Percentiles rank a stretch among this genome's conserved stretches.
phyloP scores from a whole-genome alignment of 179 eudicot species.

The Pouteria campechiana region DNA sequence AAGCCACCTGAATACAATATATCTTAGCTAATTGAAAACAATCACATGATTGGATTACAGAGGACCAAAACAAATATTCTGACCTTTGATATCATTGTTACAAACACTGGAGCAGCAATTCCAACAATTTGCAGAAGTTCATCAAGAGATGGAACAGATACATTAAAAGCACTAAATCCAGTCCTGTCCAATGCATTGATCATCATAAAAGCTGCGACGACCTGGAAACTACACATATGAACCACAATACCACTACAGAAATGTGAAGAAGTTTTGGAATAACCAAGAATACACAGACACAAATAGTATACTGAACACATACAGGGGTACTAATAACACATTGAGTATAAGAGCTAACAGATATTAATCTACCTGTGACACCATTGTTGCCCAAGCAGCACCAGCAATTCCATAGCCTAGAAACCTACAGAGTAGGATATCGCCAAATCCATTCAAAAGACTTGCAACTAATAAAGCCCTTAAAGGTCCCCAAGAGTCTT shows the following conservation, averaged over 20 bases:
- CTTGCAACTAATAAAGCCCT: slow-evolving; percentile 91
- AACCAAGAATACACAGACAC: background rate
- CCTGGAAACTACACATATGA: slow-evolving; percentile 24
- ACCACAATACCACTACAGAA: background rate
- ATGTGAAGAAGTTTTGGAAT: background rate
- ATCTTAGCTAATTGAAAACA: slow-evolving; percentile 5
- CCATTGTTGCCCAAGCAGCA: slow-evolving; percentile 99
- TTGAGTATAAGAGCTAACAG: background rate
- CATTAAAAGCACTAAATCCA: slow-evolving; percentile 71
- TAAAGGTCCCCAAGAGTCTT: slow-evolving; percentile 94
- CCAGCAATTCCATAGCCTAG: slow-evolving; percentile 89
- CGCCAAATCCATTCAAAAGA: slow-evolving; percentile 72
- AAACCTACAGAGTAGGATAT: slow-evolving; percentile 55
- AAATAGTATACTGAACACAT: background rate
- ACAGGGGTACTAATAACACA: too few relatives aligned
- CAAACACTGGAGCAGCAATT: slow-evolving; percentile 89
- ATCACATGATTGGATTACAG: background rate
- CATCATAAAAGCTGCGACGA: slow-evolving; percentile 91
- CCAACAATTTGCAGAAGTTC: slow-evolving; percentile 65
- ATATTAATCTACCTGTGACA: slow-evolving; percentile 57
- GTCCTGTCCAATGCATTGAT: slow-evolving; percentile 60
- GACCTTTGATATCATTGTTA: slow-evolving; percentile 93
- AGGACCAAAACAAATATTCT: slow-evolving; percentile 1
- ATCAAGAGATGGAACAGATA: slow-evolving; percentile 49
- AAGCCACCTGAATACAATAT: slow-evolving; percentile 35